A percentile compares a stretch with the other conserved stretches of the same genome.
Evolutionary conservation across 331 rosid genomes (phyloP).

Genomic region (Prunus yedoensis): DNA sequence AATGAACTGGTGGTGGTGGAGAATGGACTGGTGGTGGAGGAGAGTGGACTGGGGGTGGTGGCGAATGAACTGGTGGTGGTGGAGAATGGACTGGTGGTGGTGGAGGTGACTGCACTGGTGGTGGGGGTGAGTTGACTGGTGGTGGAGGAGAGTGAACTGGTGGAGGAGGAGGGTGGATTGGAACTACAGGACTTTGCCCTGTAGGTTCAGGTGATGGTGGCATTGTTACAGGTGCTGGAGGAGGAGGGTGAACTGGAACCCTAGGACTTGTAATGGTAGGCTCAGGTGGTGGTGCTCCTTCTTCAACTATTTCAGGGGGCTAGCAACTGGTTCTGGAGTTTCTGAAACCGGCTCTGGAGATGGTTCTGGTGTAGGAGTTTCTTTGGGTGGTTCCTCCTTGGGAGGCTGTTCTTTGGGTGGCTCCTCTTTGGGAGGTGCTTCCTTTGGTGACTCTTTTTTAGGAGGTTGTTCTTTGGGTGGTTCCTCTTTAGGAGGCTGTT

Average conservation of each 20-base stretch:
- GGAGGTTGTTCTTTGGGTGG: slow-evolving; percentile 6
- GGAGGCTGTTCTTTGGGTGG: background rate
- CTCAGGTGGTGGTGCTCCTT: background rate
- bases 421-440: background rate
- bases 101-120: slow-evolving; percentile 4
- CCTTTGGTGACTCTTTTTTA: background rate
- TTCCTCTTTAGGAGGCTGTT: background rate
- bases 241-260: background rate
- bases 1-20: background rate
- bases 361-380: background rate
- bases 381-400: background rate
- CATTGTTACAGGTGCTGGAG: too few relatives aligned
- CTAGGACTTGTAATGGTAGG: background rate
- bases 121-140: background rate
- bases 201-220: background rate
- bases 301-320: too few relatives aligned
- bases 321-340: background rate
- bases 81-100: background rate
- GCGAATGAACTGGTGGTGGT: background rate
- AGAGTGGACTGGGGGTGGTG: background rate
- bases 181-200: background rate
- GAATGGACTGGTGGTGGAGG: slow-evolving; percentile 10
- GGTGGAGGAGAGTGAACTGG: background rate
- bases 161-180: slow-evolving; percentile 10
- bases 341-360: slow-evolving; percentile 5